phyloP scores from a whole-genome alignment of 768 basidiomycete genomes.

The Cystofilobasidium bisporidii region DNA sequence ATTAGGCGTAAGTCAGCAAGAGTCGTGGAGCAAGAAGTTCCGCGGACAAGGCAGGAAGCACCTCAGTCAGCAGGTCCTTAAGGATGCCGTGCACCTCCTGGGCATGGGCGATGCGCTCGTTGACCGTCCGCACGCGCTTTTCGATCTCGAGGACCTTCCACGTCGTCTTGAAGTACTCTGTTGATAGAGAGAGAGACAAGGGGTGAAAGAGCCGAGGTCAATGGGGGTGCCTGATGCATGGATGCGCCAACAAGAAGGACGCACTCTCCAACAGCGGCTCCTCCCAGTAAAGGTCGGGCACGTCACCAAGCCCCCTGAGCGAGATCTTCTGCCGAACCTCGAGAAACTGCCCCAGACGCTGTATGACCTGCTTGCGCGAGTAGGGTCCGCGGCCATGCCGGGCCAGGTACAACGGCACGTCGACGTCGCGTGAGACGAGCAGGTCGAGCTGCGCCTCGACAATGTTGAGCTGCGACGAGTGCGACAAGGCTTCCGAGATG shows the following conservation, averaged over 20 bases:
- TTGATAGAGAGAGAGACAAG: not conserved
- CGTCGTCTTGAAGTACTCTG: conserved; percentile 2
- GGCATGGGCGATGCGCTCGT: conserved; percentile 2
- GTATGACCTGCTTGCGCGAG: conserved; percentile 3
- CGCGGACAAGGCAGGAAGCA: not conserved
- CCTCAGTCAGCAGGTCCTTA: conserved; percentile 16
- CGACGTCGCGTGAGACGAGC: not conserved
- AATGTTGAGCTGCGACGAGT: not conserved
- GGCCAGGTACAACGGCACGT: not conserved
- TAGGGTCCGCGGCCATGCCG: not conserved
- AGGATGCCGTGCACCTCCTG: conserved; percentile 8
- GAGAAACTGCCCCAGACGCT: not conserved
- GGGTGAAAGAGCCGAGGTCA: not conserved
- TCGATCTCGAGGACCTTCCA: not conserved
- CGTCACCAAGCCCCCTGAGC: not conserved
- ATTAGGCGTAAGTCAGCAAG: not conserved
- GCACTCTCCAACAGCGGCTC: conserved; percentile 7
- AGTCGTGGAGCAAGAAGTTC: not conserved
- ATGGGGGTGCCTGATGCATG: no score
- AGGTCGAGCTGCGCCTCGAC: conserved; percentile 4
- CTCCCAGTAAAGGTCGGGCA: conserved; percentile 9
- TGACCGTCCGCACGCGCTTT: not conserved
- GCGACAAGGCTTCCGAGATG: conserved; percentile 10
- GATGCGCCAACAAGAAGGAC: no score
- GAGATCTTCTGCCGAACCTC: not conserved